Base-by-base conservation (phyloP, 2,329 filamentous ascomycete species). In the Talaromyces piceae region DNA sequence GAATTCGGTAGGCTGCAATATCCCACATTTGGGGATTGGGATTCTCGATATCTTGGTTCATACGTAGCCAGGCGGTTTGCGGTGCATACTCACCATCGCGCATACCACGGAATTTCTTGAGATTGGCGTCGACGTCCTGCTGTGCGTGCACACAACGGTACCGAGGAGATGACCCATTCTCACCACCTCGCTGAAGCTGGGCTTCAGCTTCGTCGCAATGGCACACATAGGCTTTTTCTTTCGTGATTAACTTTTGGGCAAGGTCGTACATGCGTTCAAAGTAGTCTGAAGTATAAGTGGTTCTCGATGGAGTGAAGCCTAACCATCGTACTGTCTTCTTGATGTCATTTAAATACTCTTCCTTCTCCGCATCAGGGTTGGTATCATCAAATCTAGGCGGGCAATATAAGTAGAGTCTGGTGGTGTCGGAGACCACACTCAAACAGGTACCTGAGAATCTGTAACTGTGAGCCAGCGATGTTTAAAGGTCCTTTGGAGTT, bases 351-450 rank as follows among this genome's bases (percentile, higher is more conserved):
- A 94, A 94, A 70, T 91, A 97, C 53, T 85, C 79, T 69, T 95
- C 88, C 66, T 96, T 87, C 68, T 97, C 93, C 44, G 87, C 88
- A 57, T 91, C 88, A 1, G 93, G 93, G 67, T 97, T 97, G 12
- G 93, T 97, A 62, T 97, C 93, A 67, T 97, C 93, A 67, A 88
- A 95, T n/a, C n/a, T n/a, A n/a, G n/a, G n/a, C n/a, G n/a, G n/a
- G n/a, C n/a, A n/a, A n/a, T n/a, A n/a, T n/a, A n/a, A n/a, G n/a
- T n/a, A n/a, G n/a, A n/a, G n/a, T n/a, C n/a, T n/a, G n/a, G n/a
- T n/a, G n/a, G n/a, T n/a, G n/a, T n/a, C n/a, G n/a, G n/a, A n/a
- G n/a, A n/a, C n/a, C n/a, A n/a, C n/a, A n/a, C n/a, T n/a, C n/a
- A n/a, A n/a, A n/a, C n/a, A n/a, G n/a, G n/a, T n/a, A n/a, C n/a